Evolutionary conservation across 345 rosid species (phyloP).

Genomic region (Schrenkiella parvula): DNA sequence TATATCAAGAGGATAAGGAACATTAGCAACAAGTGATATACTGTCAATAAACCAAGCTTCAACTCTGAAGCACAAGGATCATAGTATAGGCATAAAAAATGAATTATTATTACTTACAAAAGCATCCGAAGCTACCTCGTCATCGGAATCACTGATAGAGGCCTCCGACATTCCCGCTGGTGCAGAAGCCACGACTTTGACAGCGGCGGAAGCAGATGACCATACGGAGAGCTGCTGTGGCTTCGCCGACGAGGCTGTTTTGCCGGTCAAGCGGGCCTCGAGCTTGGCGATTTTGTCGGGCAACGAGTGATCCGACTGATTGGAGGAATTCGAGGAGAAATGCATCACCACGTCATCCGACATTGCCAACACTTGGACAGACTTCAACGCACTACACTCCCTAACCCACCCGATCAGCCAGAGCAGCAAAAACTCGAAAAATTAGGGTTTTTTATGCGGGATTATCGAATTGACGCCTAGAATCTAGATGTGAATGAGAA

Average conservation of each 20-base stretch:
- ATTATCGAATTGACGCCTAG: background rate
- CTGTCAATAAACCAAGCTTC: background rate
- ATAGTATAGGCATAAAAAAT: background rate
- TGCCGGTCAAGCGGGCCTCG: conserved; percentile 98
- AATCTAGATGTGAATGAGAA: conserved; percentile 4
- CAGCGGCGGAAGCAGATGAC: conserved; percentile 50
- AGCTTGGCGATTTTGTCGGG: conserved; percentile 98
- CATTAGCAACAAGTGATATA: background rate
- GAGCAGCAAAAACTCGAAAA: background rate
- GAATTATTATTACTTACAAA: background rate
- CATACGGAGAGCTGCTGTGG: conserved; percentile 42
- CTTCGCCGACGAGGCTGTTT: conserved; percentile 41
- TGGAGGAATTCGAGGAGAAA: conserved; percentile 93
- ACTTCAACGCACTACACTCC: conserved; percentile 3
- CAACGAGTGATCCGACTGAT: conserved; percentile 90
- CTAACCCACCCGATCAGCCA: conserved; percentile 4
- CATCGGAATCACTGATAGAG: conserved; percentile 87
- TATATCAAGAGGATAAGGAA: background rate
- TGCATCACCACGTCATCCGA: conserved; percentile 90
- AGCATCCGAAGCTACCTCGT: conserved; percentile 42
- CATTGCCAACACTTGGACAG: conserved; percentile 39
- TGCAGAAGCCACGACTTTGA: conserved; percentile 40
- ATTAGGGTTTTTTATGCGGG: conserved; percentile 22
- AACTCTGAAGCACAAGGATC: background rate
- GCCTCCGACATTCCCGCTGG: conserved; percentile 47